Conservation (phyloP, 345 rosid genomes). For the Citrus reticulata region DNA sequence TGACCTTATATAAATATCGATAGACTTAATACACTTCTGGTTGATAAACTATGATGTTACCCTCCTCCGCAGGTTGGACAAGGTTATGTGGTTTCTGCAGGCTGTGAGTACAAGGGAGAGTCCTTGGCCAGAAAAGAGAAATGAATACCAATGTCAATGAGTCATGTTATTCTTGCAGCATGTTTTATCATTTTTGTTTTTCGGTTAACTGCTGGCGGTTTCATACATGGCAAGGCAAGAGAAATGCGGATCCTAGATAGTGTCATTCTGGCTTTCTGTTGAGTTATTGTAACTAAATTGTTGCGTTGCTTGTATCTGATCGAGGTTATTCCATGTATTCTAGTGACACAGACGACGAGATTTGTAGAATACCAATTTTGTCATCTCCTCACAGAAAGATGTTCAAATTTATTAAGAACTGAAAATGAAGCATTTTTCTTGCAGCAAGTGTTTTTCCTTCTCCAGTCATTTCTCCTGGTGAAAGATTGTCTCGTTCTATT, state of each 20-base stretch:
- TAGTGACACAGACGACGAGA: background rate
- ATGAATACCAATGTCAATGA: slow-evolving; percentile 14
- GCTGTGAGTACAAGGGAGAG: slow-evolving; percentile 82
- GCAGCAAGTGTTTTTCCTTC: background rate
- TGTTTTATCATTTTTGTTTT: background rate
- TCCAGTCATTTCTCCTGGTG: background rate
- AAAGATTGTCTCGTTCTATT: background rate
- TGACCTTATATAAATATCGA: too few relatives aligned
- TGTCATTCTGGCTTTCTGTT: too few relatives aligned
- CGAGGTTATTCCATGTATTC: background rate
- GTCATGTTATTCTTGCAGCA: background rate
- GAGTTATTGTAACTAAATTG: background rate
- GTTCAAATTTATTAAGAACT: background rate
- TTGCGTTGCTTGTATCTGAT: background rate
- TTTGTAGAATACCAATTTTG: background rate
- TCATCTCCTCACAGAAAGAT: background rate
- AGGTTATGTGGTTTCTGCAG: slow-evolving; percentile 63
- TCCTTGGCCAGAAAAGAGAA: slow-evolving; percentile 72
- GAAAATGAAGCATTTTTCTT: background rate
- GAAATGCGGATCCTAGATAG: background rate
- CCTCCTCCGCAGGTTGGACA: slow-evolving; percentile 63
- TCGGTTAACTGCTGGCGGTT: slow-evolving; percentile 3
- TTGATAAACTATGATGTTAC: background rate
- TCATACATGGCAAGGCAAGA: slow-evolving; percentile 9
- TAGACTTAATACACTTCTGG: background rate